A percentile compares a stretch with the other conserved stretches of the same genome.
These are phyloP conservation scores for Ustilago xerochloae DNA, from an alignment of 1,284 basidiomycete species.

Conservation along the genomic window DNA sequence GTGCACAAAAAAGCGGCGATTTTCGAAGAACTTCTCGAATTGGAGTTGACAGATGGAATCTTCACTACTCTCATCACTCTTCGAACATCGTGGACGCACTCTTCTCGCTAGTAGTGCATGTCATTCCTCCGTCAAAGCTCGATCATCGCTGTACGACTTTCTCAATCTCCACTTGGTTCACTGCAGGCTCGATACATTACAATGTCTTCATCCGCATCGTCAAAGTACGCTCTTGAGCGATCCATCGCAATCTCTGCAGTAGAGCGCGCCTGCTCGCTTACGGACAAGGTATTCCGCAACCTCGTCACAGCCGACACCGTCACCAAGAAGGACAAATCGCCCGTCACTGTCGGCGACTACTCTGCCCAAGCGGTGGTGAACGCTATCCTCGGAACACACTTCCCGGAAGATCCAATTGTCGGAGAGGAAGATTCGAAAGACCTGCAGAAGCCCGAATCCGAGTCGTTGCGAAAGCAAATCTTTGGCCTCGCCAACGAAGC, in stretches of 20 bases:
- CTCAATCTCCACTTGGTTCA: not conserved
- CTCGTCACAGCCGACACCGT: conserved; percentile 86
- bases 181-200: not conserved
- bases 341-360: conserved; percentile 79
- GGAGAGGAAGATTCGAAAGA: conserved; percentile 95
- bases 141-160: conserved; percentile 6
- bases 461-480: conserved; percentile 76
- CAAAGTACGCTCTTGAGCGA: conserved; percentile 72
- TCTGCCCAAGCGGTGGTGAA: conserved; percentile 66
- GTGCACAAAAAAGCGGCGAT: not conserved
- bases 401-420: conserved; percentile 87
- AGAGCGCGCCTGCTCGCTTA: conserved; percentile 79
- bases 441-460: conserved; percentile 68
- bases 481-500: conserved; percentile 86
- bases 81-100: not conserved
- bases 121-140: not conserved
- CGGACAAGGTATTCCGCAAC: conserved; percentile 86
- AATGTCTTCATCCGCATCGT: conserved; percentile 32
- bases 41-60: no score
- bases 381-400: conserved; percentile 71
- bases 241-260: conserved; percentile 89
- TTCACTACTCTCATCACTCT: not conserved
- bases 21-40: not conserved
- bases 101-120: conserved; percentile 16
- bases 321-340: conserved; percentile 92